Conservation (phyloP, 192 early-diverging fungal genomes). For the Backusella tarrabulga region DNA sequence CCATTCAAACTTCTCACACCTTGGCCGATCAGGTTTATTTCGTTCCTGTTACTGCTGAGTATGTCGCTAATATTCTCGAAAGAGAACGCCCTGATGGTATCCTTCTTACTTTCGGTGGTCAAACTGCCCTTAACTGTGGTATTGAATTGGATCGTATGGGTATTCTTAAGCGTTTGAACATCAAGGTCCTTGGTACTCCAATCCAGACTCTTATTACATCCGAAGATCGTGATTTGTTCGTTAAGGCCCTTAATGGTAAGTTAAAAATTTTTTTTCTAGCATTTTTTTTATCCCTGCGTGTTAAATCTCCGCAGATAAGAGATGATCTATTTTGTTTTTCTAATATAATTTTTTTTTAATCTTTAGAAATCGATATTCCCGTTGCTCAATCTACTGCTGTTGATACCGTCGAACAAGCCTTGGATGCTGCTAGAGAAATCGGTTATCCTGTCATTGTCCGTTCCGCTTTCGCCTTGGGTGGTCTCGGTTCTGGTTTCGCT, state of each 20-base stretch:
- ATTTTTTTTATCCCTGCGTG: not conserved
- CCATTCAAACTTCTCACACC: constrained; percentile 92
- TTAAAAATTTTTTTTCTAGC: not conserved
- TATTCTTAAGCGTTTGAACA: constrained; percentile 72
- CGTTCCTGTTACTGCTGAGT: constrained; percentile 91
- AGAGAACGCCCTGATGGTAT: constrained; percentile 95
- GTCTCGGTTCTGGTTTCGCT: constrained; percentile 97
- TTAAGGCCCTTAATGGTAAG: constrained; percentile 71
- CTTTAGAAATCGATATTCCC: constrained; percentile 74
- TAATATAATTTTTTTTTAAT: not conserved
- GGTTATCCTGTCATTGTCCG: constrained; percentile 95
- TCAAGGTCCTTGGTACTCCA: constrained; percentile 95
- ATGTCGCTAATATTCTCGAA: constrained; percentile 88
- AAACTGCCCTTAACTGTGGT: constrained; percentile 94
- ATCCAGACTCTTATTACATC: constrained; percentile 88
- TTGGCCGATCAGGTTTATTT: constrained; percentile 97
- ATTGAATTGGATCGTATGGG: constrained; percentile 85
- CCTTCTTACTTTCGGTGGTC: constrained; percentile 94
- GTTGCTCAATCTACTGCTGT: constrained; percentile 90
- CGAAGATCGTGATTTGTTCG: constrained; percentile 97
- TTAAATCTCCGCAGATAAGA: not conserved
- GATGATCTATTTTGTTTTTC: constrained; percentile 13
- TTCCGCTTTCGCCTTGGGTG: constrained; percentile 92
- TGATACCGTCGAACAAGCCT: constrained; percentile 81
- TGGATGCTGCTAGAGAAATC: constrained; percentile 81